Percentiles rank a stretch among this genome's conserved stretches.
phyloP scores from a whole-genome alignment of 2,329 filamentous ascomycete genomes.

The Aureobasidium sp. region DNA sequence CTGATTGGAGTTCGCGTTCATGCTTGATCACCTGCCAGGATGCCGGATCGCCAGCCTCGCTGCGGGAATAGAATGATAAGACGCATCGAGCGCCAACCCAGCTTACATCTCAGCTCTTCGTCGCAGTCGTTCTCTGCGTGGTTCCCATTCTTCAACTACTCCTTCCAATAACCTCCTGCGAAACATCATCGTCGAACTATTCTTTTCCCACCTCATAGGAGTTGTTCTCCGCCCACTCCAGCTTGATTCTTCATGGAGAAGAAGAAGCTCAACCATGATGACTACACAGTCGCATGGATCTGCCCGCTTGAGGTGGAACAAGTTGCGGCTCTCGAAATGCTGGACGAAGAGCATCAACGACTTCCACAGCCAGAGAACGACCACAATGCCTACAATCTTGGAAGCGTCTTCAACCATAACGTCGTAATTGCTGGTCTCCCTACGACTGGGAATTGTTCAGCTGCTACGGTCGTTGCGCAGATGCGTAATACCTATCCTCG shows the following conservation, averaged over 20 bases:
- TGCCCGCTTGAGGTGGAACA: slow-evolving; percentile 17
- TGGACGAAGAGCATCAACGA: slow-evolving; percentile 15
- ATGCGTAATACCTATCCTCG: slow-evolving; percentile 1
- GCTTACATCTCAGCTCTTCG: not conserved
- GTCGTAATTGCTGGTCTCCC: slow-evolving; percentile 1
- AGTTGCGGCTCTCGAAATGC: slow-evolving; percentile 16
- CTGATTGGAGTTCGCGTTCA: too few relatives aligned
- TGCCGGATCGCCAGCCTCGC: too few relatives aligned
- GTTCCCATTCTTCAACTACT: not conserved
- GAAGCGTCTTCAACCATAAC: slow-evolving; percentile 13
- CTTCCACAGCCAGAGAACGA: slow-evolving; percentile 6
- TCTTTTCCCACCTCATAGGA: too few relatives aligned
- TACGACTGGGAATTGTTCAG: slow-evolving; percentile 2
- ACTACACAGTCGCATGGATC: slow-evolving; percentile 20
- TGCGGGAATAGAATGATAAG: not conserved
- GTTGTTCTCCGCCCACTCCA: too few relatives aligned
- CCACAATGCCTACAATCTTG: slow-evolving; percentile 13
- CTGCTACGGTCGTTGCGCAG: slow-evolving; percentile 8
- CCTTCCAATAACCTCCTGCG: too few relatives aligned
- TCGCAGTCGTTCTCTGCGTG: not conserved
- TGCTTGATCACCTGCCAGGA: not conserved
- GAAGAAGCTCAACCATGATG: slow-evolving; percentile 9
- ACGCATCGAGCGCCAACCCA: not conserved
- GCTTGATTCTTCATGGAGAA: not conserved
- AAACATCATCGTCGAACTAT: not conserved